Evolutionary conservation across 2,329 filamentous ascomycete species (phyloP), one percentile per base, ranked within the genome.

Genomic region (Penicillium paneum): DNA sequence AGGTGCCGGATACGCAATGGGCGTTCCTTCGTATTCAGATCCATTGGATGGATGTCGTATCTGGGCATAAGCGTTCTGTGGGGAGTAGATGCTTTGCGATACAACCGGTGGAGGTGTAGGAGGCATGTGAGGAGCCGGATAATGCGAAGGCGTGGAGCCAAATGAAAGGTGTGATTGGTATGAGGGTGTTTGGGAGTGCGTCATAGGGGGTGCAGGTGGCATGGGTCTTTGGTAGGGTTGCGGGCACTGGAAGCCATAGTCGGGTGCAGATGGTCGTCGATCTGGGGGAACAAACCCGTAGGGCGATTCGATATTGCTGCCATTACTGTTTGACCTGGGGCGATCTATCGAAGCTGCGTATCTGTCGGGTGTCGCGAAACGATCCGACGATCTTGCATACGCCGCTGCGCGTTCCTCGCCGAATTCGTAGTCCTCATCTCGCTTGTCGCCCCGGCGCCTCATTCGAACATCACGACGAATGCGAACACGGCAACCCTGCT

Each of bases 401-500:
- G 72, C 73, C 39, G 57, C 55, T n/a, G 54, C 49, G 8, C 71
- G 72, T n/a, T 81, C 79, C 10, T 82, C 81, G 12, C 83, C 80
- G 56, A 83, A 87, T n/a, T 90, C 85, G 68, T 86, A 88, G 21
- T 88, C 84, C 61, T 84, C 83, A 45, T 77, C 78, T 11, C 79
- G 76, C 75, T 93, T 92, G 57, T 82, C 82, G 56, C 91, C 89
- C 35, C 91, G 86, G 68, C 90, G 87, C 74, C 91, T 86, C 89
- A 96, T 95, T 54, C 91, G 86, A 7, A 96, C 90, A 75, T 97
- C 94, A 60, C 94, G 89, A 53, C 94, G 85, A 67, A 99, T 99
- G 42, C 94, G 88, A 28, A 99, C 94, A 63, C 93, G 90, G 73
- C 94, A 97, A 55, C 94, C 94, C 75, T 99, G 94, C 73, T 99